Evolutionary conservation across 805 yeast species (phyloP).

Genomic region (Metschnikowia kofuensis): DNA sequence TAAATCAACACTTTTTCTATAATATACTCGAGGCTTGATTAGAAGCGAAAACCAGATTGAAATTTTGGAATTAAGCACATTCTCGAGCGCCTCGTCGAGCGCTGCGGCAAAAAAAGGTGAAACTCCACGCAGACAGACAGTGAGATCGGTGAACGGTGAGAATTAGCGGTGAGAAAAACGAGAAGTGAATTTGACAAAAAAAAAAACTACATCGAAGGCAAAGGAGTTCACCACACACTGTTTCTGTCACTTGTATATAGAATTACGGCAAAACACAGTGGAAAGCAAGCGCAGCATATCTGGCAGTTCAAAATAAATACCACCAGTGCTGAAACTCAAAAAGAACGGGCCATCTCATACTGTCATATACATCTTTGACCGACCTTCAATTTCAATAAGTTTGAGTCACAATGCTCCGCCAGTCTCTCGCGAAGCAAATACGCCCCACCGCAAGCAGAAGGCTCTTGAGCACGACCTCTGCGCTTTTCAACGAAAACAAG

Average conservation of each 20-base stretch:
- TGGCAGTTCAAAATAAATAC: too few species aligned
- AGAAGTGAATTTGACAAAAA: not conserved
- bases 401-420: constrained; percentile 14
- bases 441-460: constrained; percentile 10
- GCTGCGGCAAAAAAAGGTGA: not conserved
- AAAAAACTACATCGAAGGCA: constrained; percentile 1
- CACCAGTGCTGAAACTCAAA: too few species aligned
- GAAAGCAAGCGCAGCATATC: too few species aligned
- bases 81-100: too few species aligned
- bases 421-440: constrained; percentile 12
- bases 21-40: too few species aligned
- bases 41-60: too few species aligned
- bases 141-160: not conserved
- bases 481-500: constrained; percentile 13
- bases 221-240: not conserved
- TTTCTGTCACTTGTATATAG: constrained; percentile 16
- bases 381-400: not conserved
- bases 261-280: not conserved
- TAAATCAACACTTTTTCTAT: too few species aligned
- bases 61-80: too few species aligned
- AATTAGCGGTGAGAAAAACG: not conserved
- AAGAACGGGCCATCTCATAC: too few species aligned
- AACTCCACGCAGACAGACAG: too few species aligned
- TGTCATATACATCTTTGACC: too few species aligned
- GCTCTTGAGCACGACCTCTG: constrained; percentile 11